Percentiles rank a stretch among this genome's conserved stretches.
phyloP scores from a whole-genome alignment of 2,329 filamentous ascomycete genomes.

The Arthroderma sp. region DNA sequence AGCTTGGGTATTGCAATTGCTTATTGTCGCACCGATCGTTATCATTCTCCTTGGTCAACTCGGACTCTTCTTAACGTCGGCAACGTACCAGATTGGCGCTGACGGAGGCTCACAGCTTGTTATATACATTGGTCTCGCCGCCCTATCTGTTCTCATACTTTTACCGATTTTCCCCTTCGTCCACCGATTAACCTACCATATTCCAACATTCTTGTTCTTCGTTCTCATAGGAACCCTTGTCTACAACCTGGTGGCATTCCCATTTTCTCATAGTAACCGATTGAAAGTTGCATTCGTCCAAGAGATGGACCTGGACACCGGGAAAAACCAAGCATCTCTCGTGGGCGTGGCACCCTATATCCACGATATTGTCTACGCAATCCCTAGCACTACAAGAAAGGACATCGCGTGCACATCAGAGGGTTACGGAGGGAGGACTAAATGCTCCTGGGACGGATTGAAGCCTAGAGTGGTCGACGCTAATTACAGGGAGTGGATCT shows the following conservation, averaged over 20 bases:
- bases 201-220: constrained; percentile 64
- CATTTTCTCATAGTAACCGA: constrained; percentile 66
- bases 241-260: constrained; percentile 79
- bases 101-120: constrained; percentile 65
- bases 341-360: constrained; percentile 58
- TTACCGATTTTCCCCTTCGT: constrained; percentile 71
- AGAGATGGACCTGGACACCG: constrained; percentile 61
- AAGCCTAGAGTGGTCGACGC: constrained; percentile 50
- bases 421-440: constrained; percentile 34
- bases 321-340: constrained; percentile 57
- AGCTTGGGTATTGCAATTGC: constrained; percentile 79
- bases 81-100: constrained; percentile 66
- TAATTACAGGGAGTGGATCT: constrained; percentile 50
- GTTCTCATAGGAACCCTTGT: constrained; percentile 64
- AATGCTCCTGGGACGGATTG: constrained; percentile 61
- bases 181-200: constrained; percentile 70
- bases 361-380: constrained; percentile 49
- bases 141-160: constrained; percentile 58
- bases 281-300: constrained; percentile 86
- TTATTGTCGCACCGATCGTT: constrained; percentile 65
- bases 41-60: constrained; percentile 68
- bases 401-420: constrained; percentile 41
- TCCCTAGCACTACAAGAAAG: constrained; percentile 60
- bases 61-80: constrained; percentile 57
- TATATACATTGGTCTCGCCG: constrained; percentile 59